A percentile compares a stretch with the other conserved stretches of the same genome.
These are phyloP conservation scores for Acacia melanoxylon DNA, from an alignment of 306 rosid genomes.

Conservation along the genomic window DNA sequence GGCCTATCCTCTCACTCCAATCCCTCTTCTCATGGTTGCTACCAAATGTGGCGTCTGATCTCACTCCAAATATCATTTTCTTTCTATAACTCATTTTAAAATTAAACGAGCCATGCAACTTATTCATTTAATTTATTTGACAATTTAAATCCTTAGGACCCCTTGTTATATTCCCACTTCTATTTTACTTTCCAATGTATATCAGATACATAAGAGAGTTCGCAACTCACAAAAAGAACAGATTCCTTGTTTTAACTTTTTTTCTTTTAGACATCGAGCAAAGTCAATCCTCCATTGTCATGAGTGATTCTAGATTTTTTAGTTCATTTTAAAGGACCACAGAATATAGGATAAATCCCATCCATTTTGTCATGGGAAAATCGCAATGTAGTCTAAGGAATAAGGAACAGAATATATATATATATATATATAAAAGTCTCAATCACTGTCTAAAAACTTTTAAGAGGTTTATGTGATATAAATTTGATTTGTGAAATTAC, in stretches of 20 bases:
- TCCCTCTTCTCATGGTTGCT: not conserved
- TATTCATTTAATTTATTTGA: too few species aligned
- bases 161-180: not conserved
- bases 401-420: too few species aligned
- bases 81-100: not conserved
- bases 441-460: too few species aligned
- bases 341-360: not conserved
- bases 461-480: too few species aligned
- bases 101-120: too few species aligned
- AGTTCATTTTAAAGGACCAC: not conserved
- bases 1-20: not conserved
- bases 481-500: too few species aligned
- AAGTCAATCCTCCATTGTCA: not conserved
- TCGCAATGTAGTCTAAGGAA: too few species aligned
- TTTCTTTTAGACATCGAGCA: not conserved
- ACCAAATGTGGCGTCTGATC: not conserved
- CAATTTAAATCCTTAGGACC: too few species aligned
- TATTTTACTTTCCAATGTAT: not conserved
- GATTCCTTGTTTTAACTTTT: not conserved
- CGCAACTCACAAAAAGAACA: not conserved
- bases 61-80: not conserved
- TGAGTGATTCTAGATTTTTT: not conserved
- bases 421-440: too few species aligned
- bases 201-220: not conserved
- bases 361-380: slow-evolving; percentile 39